Conservation (phyloP, 768 basidiomycete species). For the Sutorius australiensis region DNA sequence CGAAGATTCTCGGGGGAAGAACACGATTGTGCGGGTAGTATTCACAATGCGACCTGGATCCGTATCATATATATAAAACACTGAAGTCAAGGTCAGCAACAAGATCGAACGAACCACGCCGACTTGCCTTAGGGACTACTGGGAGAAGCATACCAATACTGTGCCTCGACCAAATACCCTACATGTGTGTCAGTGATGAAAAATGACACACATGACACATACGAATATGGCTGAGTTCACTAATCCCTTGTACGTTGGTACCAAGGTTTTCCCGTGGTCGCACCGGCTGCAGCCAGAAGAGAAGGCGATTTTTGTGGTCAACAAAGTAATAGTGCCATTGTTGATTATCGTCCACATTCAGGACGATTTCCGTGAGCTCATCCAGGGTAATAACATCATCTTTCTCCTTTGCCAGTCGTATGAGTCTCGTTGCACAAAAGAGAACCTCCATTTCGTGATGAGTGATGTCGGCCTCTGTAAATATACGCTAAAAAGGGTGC, state of each 20-base stretch:
- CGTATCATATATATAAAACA: not conserved
- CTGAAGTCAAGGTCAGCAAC: not conserved
- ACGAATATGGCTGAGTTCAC: slow-evolving; percentile 10
- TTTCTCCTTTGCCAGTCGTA: not conserved
- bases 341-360: not conserved
- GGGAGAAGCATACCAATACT: slow-evolving; percentile 13
- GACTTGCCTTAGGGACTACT: not conserved
- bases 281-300: slow-evolving; percentile 13
- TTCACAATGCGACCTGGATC: not conserved
- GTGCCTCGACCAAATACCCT: slow-evolving; percentile 13
- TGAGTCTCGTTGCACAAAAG: not conserved
- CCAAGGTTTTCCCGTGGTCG: not conserved
- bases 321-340: slow-evolving; percentile 16
- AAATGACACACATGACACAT: not conserved
- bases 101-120: not conserved
- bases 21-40: not conserved
- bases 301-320: slow-evolving; percentile 12
- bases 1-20: not conserved
- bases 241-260: slow-evolving; percentile 4
- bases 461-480: slow-evolving; percentile 10
- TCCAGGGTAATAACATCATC: not conserved
- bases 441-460: not conserved
- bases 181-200: not conserved
- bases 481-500: slow-evolving; percentile 11
- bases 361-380: slow-evolving; percentile 8